A percentile compares a stretch with the other conserved stretches of the same genome.
Conservation (phyloP, 176 grass and related monocot species). For the Puya raimondii region DNA sequence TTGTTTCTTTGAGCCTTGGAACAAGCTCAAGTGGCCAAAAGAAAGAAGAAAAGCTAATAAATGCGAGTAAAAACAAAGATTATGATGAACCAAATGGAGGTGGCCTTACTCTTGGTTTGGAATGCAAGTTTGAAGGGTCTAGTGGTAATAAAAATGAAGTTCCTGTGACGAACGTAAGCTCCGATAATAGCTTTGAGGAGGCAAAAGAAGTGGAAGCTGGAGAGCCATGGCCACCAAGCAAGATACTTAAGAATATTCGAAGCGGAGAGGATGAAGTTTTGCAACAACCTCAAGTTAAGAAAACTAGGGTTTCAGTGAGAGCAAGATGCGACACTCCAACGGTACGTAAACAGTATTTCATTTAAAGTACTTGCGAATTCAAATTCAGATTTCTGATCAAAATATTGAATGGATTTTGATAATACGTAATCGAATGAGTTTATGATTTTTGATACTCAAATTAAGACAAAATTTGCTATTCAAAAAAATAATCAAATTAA, state of each 20-base stretch:
- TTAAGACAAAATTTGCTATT: not conserved
- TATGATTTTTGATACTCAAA: not conserved
- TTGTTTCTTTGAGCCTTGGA: slow-evolving; percentile 48
- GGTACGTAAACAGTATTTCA: slow-evolving; percentile 18
- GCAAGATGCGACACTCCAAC: slow-evolving; percentile 64
- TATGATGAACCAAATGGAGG: slow-evolving; percentile 22
- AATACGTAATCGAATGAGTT: not conserved
- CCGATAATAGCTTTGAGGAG: slow-evolving; percentile 44
- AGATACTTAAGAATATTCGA: slow-evolving; percentile 30
- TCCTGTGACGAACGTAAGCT: slow-evolving; percentile 38
- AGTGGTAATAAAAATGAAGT: slow-evolving; percentile 14
- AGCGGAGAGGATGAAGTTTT: slow-evolving; percentile 22
- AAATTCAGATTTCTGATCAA: not conserved
- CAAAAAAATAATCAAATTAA: no score
- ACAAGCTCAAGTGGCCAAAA: slow-evolving; percentile 19
- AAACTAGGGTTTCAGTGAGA: slow-evolving; percentile 66
- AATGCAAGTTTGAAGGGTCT: slow-evolving; percentile 24
- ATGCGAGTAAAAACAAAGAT: slow-evolving; percentile 1
- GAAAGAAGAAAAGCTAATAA: slow-evolving; percentile 27
- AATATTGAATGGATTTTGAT: not conserved
- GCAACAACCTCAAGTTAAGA: slow-evolving; percentile 47
- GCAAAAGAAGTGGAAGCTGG: slow-evolving; percentile 14
- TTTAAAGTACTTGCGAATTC: not conserved
- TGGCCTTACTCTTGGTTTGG: slow-evolving; percentile 43
- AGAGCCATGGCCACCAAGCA: slow-evolving; percentile 42